Evolutionary conservation across 1,284 basidiomycete species (phyloP), one percentile per base, ranked within the genome.

Genomic region (Fomes fomentarius): DNA sequence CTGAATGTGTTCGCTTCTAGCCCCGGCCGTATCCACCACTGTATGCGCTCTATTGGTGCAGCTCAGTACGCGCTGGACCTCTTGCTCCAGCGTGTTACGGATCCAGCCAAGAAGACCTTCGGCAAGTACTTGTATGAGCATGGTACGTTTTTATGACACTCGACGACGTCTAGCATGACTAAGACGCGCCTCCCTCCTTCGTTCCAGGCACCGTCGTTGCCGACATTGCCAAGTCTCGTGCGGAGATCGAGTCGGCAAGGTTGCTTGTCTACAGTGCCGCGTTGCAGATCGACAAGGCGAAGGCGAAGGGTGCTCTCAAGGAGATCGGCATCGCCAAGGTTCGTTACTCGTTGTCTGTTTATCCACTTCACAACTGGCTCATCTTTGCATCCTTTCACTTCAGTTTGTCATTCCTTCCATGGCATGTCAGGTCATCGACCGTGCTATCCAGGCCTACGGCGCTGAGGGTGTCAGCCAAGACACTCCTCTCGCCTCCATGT

Each of bases 251-350:
- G 68, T 77, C 83, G 43, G 87, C 91, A 11, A 79, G 96, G 33
- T 76, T 98, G 51, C 79, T 99, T 1, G 96, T 98, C 9, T 78
- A 97, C 52, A 90, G 92, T 55, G 96, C 97, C 3, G 96, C 96
- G n/a, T 76, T 92, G 59, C 92, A 93, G 89, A 96, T 98, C 57
- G 96, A 98, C 75, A 87, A 86, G 63, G 77, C 84, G 67, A 85
- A 90, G 61, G 93, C 96, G 3, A 99, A 98, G 72, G 95, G 93
- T 37, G 96, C 97, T 0, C 71, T 98, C 74, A 96, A 96, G 73
- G 96, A 98, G 72, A 99, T 99, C 66, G 96, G 93, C 37, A 93
- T 98, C 62, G 93, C 94, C 53, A 99, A 99, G 82, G 95, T 92
- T 54, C 50, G 75, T 40, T 19, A n/a, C n/a, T n/a, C n/a, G n/a